These are phyloP conservation scores for Penicillium roqueforti DNA, from an alignment of 495 filamentous ascomycete species.

Conservation along the genomic window DNA sequence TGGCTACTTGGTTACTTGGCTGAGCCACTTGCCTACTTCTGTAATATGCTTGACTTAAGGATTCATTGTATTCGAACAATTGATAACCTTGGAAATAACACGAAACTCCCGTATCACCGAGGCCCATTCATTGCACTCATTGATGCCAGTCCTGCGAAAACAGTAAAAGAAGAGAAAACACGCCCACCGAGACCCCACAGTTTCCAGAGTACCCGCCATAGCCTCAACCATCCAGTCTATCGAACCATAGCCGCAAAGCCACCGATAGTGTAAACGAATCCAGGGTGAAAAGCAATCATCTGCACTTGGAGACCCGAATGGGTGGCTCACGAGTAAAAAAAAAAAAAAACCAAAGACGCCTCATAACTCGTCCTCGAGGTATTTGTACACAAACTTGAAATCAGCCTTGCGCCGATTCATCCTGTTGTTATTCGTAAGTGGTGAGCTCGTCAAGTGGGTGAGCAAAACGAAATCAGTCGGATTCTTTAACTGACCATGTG, in stretches of 20 bases:
- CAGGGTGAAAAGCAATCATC: neutral
- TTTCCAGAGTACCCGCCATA: neutral
- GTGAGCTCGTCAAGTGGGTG: neutral
- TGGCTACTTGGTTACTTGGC: neutral
- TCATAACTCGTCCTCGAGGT: conserved; percentile 86
- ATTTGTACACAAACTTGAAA: conserved; percentile 98
- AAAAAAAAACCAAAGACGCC: conserved; percentile 1
- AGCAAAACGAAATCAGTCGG: neutral
- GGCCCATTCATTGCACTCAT: conserved; percentile 26
- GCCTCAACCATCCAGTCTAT: conserved; percentile 9
- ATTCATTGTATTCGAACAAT: conserved; percentile 9
- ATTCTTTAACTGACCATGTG: conserved; percentile 71
- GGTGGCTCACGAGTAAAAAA: conserved; percentile 9
- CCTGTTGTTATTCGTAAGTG: conserved; percentile 51
- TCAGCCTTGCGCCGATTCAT: conserved; percentile 99
- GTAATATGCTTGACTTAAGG: conserved; percentile 9
- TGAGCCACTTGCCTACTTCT: neutral
- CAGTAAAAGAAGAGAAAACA: conserved; percentile 4
- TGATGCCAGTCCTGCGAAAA: conserved; percentile 16
- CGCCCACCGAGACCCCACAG: conserved; percentile 3
- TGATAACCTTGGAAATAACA: conserved; percentile 10
- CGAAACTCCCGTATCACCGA: conserved; percentile 8
- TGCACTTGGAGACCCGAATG: neutral
- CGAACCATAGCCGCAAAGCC: neutral
- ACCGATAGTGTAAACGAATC: neutral